Base-by-base conservation (phyloP, 108 stramenopile genomes). In the Skeletonema costatum region DNA sequence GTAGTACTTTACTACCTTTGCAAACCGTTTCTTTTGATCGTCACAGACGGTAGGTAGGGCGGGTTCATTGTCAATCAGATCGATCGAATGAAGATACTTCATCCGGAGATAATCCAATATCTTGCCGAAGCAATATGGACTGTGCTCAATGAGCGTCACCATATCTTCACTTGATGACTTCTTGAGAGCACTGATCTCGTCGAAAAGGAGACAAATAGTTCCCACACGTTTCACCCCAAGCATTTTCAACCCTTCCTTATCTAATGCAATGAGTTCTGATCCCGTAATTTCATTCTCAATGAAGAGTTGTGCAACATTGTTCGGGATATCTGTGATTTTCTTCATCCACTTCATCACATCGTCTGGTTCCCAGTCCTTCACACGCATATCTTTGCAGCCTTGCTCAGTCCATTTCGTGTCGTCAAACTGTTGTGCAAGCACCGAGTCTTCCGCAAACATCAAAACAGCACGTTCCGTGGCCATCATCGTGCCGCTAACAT, bases 401-500 rank as follows among this genome's bases (percentile, higher is more conserved):
- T 65, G 73, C 38, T 71, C 62, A n/a, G 58, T 68, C 66, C 66
- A 68, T 31, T 41, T 32, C 4, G 41, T 46, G 21, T 56, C 74
- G 42, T 65, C 64, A 38, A 74, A 74, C 60, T 74, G 74, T 11
- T 48, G 64, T 30, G 76, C 76, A 11, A 81, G 50, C 6, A 75
- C 65, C 25, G 80, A 81, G 31, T 76, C 81, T 50, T 76, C 46
- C 41, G 13, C 41, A 44, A 21, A 7, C 30, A 66, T 56, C 30
- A 76, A 53, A 39, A 74, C 76, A 4, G 31, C 4, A n/a, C 81
- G 70, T 6, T 35, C 68, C 25, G 75, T 76, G 16, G 59, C 71
- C 81, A 82, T 76, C 12, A 48, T 56, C 4, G 74, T 73, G 4
- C 81, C 81, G n/a, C 71, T 76, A 32, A 82, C 81, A 64, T 82